Evolutionary conservation across 2,329 filamentous ascomycete species (phyloP).

Genomic region (Fusarium nygamai): DNA sequence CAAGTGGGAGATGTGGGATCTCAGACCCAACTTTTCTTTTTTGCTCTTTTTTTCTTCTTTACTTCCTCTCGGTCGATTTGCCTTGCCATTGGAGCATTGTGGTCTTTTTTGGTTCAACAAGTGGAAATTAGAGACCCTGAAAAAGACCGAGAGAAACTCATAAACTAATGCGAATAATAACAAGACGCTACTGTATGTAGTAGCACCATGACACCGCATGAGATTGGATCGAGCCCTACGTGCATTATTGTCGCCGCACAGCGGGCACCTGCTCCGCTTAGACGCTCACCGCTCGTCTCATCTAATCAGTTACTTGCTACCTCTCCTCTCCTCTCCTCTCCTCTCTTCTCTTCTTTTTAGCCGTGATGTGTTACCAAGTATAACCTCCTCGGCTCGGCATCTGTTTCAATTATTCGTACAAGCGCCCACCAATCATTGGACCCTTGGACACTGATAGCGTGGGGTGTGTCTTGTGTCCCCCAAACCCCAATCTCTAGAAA

Average conservation of each 20-base stretch:
- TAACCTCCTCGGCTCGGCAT: constrained; percentile 11
- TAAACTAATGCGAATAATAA: background rate
- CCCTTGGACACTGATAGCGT: background rate
- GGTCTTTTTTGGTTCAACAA: background rate
- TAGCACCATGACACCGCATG: constrained; percentile 7
- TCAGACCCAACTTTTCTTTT: background rate
- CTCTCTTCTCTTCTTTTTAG: background rate
- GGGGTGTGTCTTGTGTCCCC: constrained; percentile 1
- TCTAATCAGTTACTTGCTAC: background rate
- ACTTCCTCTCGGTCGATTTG: background rate
- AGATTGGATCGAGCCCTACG: constrained; percentile 13
- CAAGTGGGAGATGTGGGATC: constrained; percentile 29
- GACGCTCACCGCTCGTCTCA: constrained; percentile 23
- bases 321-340: background rate
- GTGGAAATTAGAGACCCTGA: constrained; percentile 13
- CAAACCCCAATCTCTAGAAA: background rate
- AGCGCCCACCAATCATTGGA: constrained; percentile 26
- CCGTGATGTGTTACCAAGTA: constrained; percentile 7
- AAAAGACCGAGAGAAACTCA: constrained; percentile 4
- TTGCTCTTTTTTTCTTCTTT: background rate
- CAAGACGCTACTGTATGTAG: background rate
- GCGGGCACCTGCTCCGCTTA: constrained; percentile 16
- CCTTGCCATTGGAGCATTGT: background rate
- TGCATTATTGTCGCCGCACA: background rate
- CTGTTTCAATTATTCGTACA: constrained; percentile 11